phyloP scores from a whole-genome alignment of 129 eudicot species.

The Pulicaria dysenterica region DNA sequence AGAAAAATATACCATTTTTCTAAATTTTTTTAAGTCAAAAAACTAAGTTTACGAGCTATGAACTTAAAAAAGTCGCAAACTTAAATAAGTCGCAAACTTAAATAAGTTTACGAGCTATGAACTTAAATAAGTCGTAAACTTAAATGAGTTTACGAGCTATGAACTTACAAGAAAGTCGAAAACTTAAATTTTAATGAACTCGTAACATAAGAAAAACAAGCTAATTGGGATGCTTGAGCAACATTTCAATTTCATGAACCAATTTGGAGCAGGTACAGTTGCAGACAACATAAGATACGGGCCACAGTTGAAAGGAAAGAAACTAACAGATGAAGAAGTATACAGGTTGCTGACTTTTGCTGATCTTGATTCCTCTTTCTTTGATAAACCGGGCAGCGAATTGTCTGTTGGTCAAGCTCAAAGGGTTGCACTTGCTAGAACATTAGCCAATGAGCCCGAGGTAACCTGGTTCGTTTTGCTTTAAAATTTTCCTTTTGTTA shows the following conservation, averaged over 20 bases:
- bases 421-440: slow-evolving; percentile 93
- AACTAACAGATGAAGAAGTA: slow-evolving; percentile 73
- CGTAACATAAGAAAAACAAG: too few relatives aligned
- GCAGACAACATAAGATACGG: slow-evolving; percentile 92
- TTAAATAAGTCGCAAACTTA: too few relatives aligned
- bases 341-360: slow-evolving; percentile 69
- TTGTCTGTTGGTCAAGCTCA: slow-evolving; percentile 97
- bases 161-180: too few relatives aligned
- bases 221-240: background rate
- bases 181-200: too few relatives aligned
- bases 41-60: too few relatives aligned
- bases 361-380: slow-evolving; percentile 78
- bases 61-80: too few relatives aligned
- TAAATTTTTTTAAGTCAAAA: too few relatives aligned
- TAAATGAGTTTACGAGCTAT: too few relatives aligned
- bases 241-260: slow-evolving; percentile 15
- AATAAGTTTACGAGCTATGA: too few relatives aligned
- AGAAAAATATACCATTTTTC: too few relatives aligned
- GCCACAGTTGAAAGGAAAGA: slow-evolving; percentile 77
- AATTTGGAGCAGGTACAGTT: slow-evolving; percentile 64
- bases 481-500: background rate
- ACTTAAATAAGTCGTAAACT: too few relatives aligned
- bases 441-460: slow-evolving; percentile 96
- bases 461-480: slow-evolving; percentile 33
- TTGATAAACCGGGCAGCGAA: slow-evolving; percentile 55